Base-by-base conservation (phyloP, 2,329 filamentous ascomycete genomes). In the Juglanconis sp. region DNA sequence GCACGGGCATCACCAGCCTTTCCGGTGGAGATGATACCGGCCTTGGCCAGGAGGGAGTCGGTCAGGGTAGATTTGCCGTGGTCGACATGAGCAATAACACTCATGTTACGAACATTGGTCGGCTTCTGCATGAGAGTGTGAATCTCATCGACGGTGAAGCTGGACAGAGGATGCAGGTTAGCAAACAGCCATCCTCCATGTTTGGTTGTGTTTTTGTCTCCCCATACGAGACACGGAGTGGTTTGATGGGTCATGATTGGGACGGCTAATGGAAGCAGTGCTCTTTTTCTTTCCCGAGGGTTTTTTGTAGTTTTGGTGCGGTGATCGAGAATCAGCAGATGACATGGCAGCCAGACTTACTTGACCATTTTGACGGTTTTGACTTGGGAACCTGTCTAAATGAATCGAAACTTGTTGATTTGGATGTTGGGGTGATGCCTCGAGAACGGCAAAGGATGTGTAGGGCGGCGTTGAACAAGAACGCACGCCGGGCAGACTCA, bases 51-150 rank as follows among this genome's bases (percentile, higher is more conserved):
- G 70, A 99, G 91, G 73, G 95, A 98, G 83, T 99, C 95, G 88
- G 94, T 97, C 74, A 99, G 87, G 77, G 95, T 99, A 73, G 95
- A 99, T 84, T 99, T 99, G 85, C 95, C 95, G 88, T 99, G 95
- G 82, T 99, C 95, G 88, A 99, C 93, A 85, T 99, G 95, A 80
- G 95, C 95, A 92, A 98, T 98, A 80, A 99, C 95, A 60, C 60
- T 58, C 57, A 61, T 53, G 88, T 98, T 98, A 81, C 85, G 84
- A 77, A 88, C 85, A 79, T 89, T 88, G 76, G 77, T 83, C 71
- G 90, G 87, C 81, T 88, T 88, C 87, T 92, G 89, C 89, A 90
- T 91, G 77, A 90, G 73, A 57, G 38, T 53, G 56, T 89, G 88
- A 79, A 92, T 90, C 87, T 92, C 93, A 79, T 98, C 94, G 82